Conservation (phyloP, 345 rosid genomes). For the Garcia nutans region DNA sequence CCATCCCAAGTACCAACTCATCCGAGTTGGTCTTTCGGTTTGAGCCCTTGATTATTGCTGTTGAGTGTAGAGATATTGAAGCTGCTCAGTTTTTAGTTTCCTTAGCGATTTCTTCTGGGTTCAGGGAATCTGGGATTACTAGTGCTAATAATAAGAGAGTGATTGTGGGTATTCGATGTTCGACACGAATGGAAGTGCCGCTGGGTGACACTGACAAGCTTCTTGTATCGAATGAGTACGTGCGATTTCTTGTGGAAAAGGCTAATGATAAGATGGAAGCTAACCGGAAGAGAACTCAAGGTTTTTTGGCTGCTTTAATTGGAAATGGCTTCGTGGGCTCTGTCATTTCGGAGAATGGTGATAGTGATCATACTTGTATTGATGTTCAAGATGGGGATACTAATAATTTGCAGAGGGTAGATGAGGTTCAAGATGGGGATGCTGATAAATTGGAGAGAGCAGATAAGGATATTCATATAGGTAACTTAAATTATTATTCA, state of each 20-base stretch:
- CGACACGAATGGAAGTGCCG: conserved; percentile 87
- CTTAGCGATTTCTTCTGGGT: conserved; percentile 61
- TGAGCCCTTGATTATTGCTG: conserved; percentile 83
- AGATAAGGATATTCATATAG: conserved; percentile 24
- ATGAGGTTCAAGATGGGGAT: conserved; percentile 25
- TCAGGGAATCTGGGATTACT: conserved; percentile 85
- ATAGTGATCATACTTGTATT: not conserved
- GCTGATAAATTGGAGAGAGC: conserved; percentile 25
- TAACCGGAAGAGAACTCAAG: conserved; percentile 65
- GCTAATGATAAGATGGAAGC: conserved; percentile 92
- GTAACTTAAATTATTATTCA: conserved; percentile 32
- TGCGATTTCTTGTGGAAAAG: conserved; percentile 60
- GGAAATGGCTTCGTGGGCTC: conserved; percentile 36
- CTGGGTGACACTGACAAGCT: conserved; percentile 52
- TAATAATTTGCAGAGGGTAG: conserved; percentile 21
- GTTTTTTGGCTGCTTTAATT: conserved; percentile 46
- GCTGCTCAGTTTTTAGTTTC: conserved; percentile 73
- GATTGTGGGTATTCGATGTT: conserved; percentile 78
- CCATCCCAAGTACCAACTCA: conserved; percentile 8
- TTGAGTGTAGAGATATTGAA: conserved; percentile 64
- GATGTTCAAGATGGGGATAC: conserved; percentile 18
- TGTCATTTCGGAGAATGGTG: conserved; percentile 15
- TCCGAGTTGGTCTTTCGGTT: conserved; percentile 68
- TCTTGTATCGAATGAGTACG: conserved; percentile 61
- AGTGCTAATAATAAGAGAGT: conserved; percentile 62